Evolutionary conservation across 208 protist species (phyloP).

Genomic region (Trypanosoma rangeli): DNA sequence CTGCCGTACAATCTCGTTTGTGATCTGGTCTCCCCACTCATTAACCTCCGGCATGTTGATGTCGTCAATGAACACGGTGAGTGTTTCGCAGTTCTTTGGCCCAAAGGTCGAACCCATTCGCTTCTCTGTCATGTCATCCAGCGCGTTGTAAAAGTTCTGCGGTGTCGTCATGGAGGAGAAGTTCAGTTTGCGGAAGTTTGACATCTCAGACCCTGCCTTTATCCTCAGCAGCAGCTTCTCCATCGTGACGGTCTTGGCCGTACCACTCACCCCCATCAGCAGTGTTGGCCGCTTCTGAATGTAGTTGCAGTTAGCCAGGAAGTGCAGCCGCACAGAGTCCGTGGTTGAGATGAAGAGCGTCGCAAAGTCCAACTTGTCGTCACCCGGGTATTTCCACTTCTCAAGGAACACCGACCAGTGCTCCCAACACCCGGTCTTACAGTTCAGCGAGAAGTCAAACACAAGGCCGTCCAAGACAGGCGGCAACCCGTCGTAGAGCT

Average conservation of each 20-base stretch:
- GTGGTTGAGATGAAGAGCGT: conserved; percentile 96
- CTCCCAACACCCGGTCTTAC: conserved; percentile 88
- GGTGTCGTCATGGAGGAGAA: conserved; percentile 94
- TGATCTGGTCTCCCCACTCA: conserved; percentile 95
- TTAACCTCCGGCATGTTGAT: conserved; percentile 97
- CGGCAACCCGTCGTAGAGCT: conserved; percentile 55
- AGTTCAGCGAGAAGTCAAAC: conserved; percentile 96
- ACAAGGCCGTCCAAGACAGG: conserved; percentile 73
- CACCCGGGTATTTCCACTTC: conserved; percentile 92
- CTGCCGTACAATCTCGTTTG: conserved; percentile 96
- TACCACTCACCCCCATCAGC: conserved; percentile 93
- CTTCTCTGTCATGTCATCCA: conserved; percentile 95
- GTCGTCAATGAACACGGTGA: conserved; percentile 95
- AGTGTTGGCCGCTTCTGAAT: conserved; percentile 84
- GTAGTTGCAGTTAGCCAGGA: conserved; percentile 89
- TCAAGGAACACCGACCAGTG: conserved; percentile 85
- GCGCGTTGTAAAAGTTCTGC: conserved; percentile 91
- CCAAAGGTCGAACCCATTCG: conserved; percentile 94
- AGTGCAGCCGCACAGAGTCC: conserved; percentile 95
- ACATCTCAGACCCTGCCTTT: conserved; percentile 70
- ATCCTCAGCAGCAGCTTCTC: conserved; percentile 91
- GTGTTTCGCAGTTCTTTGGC: conserved; percentile 89
- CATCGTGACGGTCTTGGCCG: conserved; percentile 95
- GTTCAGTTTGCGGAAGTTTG: conserved; percentile 93
- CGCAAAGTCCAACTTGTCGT: conserved; percentile 92